Conservation (phyloP, 495 filamentous ascomycete species). For the Aspergillus asperescens region DNA sequence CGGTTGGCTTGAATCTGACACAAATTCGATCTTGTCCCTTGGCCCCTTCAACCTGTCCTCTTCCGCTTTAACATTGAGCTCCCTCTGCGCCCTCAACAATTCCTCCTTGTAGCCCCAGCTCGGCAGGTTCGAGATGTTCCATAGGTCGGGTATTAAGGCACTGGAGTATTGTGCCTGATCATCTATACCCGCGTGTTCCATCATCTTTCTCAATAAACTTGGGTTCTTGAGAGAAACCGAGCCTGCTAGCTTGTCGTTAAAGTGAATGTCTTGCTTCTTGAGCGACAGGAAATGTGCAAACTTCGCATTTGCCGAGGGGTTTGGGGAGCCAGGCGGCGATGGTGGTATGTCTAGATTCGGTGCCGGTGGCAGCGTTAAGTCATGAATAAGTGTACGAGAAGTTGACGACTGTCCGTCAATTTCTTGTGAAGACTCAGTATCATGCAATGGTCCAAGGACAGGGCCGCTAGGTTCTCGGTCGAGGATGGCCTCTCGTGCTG, state of each 20-base stretch:
- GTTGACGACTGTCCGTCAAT: constrained; percentile 46
- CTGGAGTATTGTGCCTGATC: constrained; percentile 66
- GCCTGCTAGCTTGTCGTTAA: constrained; percentile 74
- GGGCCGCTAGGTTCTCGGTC: constrained; percentile 33
- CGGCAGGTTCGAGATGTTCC: constrained; percentile 62
- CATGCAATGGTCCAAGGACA: constrained; percentile 41
- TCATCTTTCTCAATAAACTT: constrained; percentile 69
- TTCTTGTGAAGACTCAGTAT: constrained; percentile 19
- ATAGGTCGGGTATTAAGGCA: constrained; percentile 62
- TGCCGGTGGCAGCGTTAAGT: constrained; percentile 77
- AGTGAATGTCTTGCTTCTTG: constrained; percentile 82
- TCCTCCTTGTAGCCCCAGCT: constrained; percentile 68
- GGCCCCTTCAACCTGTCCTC: constrained; percentile 47
- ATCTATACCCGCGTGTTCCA: constrained; percentile 71
- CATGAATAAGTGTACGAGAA: constrained; percentile 61
- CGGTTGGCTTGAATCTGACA: constrained; percentile 32
- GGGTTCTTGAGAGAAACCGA: constrained; percentile 76
- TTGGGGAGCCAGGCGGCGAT: constrained; percentile 75
- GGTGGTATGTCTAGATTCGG: constrained; percentile 77
- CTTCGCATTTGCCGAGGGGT: constrained; percentile 59
- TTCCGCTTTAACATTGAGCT: constrained; percentile 54
- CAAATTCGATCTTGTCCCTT: constrained; percentile 72
- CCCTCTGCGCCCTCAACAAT: constrained; percentile 60
- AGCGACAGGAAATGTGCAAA: constrained; percentile 78
- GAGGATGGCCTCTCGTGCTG: not conserved